Percentiles rank a stretch among this genome's conserved stretches.
phyloP scores from a whole-genome alignment of 495 filamentous ascomycete species.

The Aspergillus avenaceus region DNA sequence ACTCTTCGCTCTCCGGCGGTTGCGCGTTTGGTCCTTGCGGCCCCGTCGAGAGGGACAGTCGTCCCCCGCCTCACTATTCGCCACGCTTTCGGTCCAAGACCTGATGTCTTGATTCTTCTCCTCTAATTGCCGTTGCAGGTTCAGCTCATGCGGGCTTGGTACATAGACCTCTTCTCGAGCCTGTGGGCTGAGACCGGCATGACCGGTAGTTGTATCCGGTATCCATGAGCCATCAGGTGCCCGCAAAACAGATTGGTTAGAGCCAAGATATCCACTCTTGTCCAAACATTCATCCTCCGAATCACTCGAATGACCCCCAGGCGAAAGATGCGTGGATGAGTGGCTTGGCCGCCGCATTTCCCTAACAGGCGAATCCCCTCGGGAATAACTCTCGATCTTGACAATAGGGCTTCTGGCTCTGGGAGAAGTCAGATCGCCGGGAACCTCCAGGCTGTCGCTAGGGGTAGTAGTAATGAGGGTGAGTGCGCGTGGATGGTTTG shows the following conservation, averaged over 20 bases:
- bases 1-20: conserved; percentile 42
- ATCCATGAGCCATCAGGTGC: conserved; percentile 32
- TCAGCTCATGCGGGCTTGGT: conserved; percentile 43
- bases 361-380: conserved; percentile 47
- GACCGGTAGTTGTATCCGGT: conserved; percentile 23
- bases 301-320: conserved; percentile 25
- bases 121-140: conserved; percentile 31
- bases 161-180: conserved; percentile 36
- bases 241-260: conserved; percentile 19
- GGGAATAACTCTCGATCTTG: conserved; percentile 39
- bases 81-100: conserved; percentile 42
- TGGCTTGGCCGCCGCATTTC: conserved; percentile 28
- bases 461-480: conserved; percentile 19
- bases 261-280: conserved; percentile 8
- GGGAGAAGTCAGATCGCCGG: conserved; percentile 17
- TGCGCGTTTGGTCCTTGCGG: conserved; percentile 16
- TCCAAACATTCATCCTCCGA: conserved; percentile 23
- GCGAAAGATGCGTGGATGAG: conserved; percentile 39
- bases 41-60: conserved; percentile 19
- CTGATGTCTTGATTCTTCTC: conserved; percentile 44
- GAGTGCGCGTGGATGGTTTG: conserved; percentile 11
- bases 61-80: conserved; percentile 38
- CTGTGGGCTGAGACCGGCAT: conserved; percentile 37
- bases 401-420: conserved; percentile 43
- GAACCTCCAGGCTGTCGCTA: conserved; percentile 15